Evolutionary conservation across 208 protist genomes (phyloP), one percentile per base, ranked within the genome.

Genomic region (Naegleria lovaniensis): DNA sequence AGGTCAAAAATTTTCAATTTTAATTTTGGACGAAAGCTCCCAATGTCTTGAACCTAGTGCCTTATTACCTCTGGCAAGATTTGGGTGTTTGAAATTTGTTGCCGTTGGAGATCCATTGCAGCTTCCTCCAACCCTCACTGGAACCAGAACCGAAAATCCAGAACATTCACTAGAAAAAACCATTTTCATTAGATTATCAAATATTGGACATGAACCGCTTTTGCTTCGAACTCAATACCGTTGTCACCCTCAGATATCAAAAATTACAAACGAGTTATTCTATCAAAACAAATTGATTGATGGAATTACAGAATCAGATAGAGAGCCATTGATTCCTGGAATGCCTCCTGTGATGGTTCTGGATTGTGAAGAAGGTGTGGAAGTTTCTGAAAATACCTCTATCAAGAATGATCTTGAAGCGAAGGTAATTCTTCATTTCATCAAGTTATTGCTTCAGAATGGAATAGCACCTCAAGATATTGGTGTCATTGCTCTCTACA

Each of bases 1-100:
- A 36, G 85, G 83, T 52, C 43, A 92, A 36, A 41, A 67, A 7
- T 96, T 96, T 93, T 91, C 93, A 1, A 93, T 97, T 41, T 51
- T 96, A 5, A 90, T 97, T 51, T 58, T 97, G 0, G 96, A 97
- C 88, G 96, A 97, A 86, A 93, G 93, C 85, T 91, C 40, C 5
- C 96, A 97, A 76, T 96, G 96, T 88, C 88, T 94, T 3, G 96
- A 97, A 83, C 95, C 96, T 19, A 38, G 93, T 4, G 89, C 92
- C 0, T 87, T 96, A 29, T 41, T 97, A n/a, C 94, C 95, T 5
- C 67, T 97, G 0, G 85, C 75, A 19, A 88, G 90, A 11, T 95
- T 94, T 83, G 41, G 84, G 19, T 93, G 91, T 51, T 15, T 93
- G 79, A 83, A 85, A 86, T 40, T 95, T 16, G 59, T 94, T 33